These are phyloP conservation scores for Anthoceros angustus DNA, from an alignment of 225 moss, liverwort and hornwort genomes.

Conservation along the genomic window DNA sequence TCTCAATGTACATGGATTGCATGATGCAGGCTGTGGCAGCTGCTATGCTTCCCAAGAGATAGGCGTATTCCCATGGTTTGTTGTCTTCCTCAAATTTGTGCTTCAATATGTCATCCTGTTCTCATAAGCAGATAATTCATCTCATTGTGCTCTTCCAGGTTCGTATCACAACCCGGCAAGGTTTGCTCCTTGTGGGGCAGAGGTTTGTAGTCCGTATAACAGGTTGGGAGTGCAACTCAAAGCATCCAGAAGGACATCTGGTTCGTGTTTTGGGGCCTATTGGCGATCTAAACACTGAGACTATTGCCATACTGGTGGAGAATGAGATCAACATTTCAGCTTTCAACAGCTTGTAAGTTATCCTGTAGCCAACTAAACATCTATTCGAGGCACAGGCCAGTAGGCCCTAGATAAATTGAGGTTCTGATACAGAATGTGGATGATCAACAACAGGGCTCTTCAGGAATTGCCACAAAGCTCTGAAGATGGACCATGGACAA, in stretches of 20 bases:
- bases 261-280: constrained; percentile 26
- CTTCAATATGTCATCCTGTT: background rate
- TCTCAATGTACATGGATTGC: background rate
- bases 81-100: background rate
- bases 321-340: constrained; percentile 26
- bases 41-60: constrained; percentile 31
- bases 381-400: no score
- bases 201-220: constrained; percentile 33
- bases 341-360: constrained; percentile 25
- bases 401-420: background rate
- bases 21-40: constrained; percentile 22
- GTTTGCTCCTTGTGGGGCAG: constrained; percentile 21
- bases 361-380: background rate
- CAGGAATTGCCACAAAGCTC: constrained; percentile 26
- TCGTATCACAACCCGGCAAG: constrained; percentile 21
- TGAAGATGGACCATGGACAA: constrained; percentile 16
- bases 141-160: constrained; percentile 15
- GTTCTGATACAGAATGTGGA: background rate
- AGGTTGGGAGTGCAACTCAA: constrained; percentile 29
- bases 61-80: constrained; percentile 28
- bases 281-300: constrained; percentile 28
- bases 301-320: constrained; percentile 28
- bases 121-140: background rate
- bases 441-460: constrained; percentile 13
- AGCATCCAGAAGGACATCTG: constrained; percentile 25